Evolutionary conservation across 192 early-diverging fungal genomes (phyloP).

Genomic region (Gaertneriomyces sp.): DNA sequence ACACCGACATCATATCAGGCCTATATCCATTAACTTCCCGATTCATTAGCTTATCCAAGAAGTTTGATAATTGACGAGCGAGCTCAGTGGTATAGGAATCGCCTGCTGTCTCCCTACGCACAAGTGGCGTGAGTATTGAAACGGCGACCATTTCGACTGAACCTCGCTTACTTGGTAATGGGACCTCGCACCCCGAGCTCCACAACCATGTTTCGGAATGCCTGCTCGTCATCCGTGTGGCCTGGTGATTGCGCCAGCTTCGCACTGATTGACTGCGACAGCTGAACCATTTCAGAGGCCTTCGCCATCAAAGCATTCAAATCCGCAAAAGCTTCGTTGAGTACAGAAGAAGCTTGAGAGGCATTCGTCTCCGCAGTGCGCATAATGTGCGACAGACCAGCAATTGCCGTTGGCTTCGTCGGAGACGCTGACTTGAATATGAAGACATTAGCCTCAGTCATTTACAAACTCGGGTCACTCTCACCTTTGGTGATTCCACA

Average conservation of each 20-base stretch:
- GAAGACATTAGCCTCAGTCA: too few species aligned
- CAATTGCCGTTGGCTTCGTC: too few species aligned
- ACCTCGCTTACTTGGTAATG: constrained; percentile 61
- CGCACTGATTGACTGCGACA: constrained; percentile 64
- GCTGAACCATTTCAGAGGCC: constrained; percentile 81
- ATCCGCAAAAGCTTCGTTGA: constrained; percentile 83
- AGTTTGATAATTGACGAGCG: constrained; percentile 80
- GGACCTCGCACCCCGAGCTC: constrained; percentile 88
- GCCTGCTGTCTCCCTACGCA: constrained; percentile 72
- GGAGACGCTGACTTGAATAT: too few species aligned
- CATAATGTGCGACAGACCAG: too few species aligned
- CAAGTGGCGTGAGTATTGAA: background rate
- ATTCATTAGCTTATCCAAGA: constrained; percentile 65
- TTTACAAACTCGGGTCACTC: too few species aligned
- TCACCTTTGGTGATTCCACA: too few species aligned
- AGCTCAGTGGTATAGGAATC: constrained; percentile 84
- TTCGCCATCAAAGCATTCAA: constrained; percentile 82
- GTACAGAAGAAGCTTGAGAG: background rate
- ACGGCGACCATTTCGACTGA: background rate
- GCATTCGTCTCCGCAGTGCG: too few species aligned
- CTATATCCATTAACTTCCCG: constrained; percentile 36
- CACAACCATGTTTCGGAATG: constrained; percentile 69
- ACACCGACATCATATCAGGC: constrained; percentile 70
- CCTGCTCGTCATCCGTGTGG: too few species aligned
- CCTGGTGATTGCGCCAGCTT: constrained; percentile 43